These are phyloP conservation scores for Halteria grandinella DNA, from an alignment of 73 alveolate genomes.

Conservation along the genomic window DNA sequence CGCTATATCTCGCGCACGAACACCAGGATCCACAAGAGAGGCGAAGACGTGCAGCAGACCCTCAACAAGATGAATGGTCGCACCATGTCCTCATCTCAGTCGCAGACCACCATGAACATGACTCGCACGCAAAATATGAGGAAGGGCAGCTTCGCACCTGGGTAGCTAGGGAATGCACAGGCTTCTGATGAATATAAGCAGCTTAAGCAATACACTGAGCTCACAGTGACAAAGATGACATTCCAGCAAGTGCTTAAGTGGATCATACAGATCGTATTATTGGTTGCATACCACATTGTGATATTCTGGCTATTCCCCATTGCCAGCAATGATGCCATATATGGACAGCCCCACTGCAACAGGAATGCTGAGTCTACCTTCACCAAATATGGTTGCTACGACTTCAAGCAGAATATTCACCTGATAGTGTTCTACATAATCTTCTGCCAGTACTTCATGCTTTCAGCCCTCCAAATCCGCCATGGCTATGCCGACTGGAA, in stretches of 20 bases:
- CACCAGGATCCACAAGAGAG: too few species aligned
- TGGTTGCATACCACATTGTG: constrained; percentile 20
- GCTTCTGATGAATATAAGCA: too few species aligned
- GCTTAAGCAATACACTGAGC: too few species aligned
- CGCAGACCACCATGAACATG: too few species aligned
- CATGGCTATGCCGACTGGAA: constrained; percentile 88
- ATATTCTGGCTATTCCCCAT: constrained; percentile 51
- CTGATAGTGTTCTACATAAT: constrained; percentile 82
- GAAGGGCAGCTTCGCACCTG: too few species aligned
- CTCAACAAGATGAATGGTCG: constrained; percentile 13
- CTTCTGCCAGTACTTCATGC: constrained; percentile 83
- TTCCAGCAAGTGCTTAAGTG: constrained; percentile 22
- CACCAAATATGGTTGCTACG: constrained; percentile 54
- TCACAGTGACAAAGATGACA: constrained; percentile 51
- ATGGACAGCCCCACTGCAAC: constrained; percentile 46
- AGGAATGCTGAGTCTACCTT: neutral
- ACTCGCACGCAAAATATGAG: too few species aligned
- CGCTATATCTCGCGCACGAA: too few species aligned
- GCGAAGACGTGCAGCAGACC: neutral
- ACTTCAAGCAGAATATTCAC: constrained; percentile 41
- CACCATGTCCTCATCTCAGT: too few species aligned
- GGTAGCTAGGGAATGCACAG: too few species aligned
- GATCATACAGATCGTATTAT: constrained; percentile 23
- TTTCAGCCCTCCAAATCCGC: constrained; percentile 89
- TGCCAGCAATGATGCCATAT: constrained; percentile 17